These are phyloP conservation scores for Daedaleopsis sinensis DNA, from an alignment of 768 basidiomycete species.

Conservation along the genomic window DNA sequence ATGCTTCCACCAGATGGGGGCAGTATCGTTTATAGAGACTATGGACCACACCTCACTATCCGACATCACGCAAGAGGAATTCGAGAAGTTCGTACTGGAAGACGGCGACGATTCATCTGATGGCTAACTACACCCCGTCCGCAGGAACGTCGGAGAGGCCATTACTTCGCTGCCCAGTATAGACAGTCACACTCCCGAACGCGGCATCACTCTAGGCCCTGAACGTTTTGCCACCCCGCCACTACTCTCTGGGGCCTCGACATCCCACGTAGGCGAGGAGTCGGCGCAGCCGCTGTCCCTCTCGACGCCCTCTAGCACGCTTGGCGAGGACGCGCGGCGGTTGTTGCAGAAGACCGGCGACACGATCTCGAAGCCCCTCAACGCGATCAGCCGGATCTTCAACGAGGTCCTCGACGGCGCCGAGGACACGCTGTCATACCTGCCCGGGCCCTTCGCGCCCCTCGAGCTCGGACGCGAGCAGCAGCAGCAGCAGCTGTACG, in stretches of 20 bases:
- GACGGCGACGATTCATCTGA: neutral
- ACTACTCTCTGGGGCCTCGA: conserved; percentile 11
- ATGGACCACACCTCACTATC: conserved; percentile 96
- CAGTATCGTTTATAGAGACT: conserved; percentile 96
- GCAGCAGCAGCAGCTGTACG: conserved; percentile 38
- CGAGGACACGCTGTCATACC: conserved; percentile 63
- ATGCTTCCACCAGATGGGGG: conserved; percentile 70
- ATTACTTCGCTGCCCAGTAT: conserved; percentile 52
- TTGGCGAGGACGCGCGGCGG: conserved; percentile 73
- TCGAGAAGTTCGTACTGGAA: conserved; percentile 52
- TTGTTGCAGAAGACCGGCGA: conserved; percentile 91
- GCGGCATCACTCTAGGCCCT: conserved; percentile 31
- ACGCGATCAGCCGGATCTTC: conserved; percentile 85
- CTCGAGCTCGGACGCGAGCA: conserved; percentile 63
- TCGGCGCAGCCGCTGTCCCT: conserved; percentile 80
- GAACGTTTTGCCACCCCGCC: conserved; percentile 19
- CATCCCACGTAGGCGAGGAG: conserved; percentile 79
- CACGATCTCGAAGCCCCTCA: conserved; percentile 89
- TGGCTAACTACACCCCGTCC: neutral
- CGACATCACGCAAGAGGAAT: conserved; percentile 92
- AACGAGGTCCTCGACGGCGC: conserved; percentile 79
- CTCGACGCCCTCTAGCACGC: conserved; percentile 47
- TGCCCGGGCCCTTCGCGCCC: conserved; percentile 72
- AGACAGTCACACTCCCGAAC: conserved; percentile 34
- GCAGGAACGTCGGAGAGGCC: conserved; percentile 61